Conservation (phyloP, 306 rosid species). For the Corylus americana region DNA sequence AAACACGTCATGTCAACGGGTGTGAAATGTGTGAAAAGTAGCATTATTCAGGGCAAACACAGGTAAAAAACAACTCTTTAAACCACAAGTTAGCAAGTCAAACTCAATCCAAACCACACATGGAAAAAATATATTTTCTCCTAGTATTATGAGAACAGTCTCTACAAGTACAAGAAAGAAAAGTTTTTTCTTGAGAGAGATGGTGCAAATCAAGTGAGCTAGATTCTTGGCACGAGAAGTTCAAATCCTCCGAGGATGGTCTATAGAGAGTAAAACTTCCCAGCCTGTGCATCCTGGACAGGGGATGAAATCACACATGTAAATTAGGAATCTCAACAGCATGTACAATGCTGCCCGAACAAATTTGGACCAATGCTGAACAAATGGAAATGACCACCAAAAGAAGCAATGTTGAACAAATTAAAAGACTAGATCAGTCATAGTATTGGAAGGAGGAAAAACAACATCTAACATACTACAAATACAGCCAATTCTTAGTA, state of each 20-base stretch:
- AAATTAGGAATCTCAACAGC: background rate
- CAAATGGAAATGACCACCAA: background rate
- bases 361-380: background rate
- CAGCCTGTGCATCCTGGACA: background rate
- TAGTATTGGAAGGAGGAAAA: background rate
- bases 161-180: no score
- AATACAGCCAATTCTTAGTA: background rate
- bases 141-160: no score
- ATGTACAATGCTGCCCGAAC: background rate
- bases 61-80: background rate
- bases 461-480: background rate
- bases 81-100: background rate
- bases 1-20: no score
- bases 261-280: background rate
- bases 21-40: no score
- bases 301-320: background rate
- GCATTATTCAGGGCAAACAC: no score
- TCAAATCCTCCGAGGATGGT: background rate
- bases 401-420: background rate
- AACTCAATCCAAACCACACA: background rate
- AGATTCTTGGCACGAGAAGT: background rate
- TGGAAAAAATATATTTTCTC: no score
- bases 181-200: no score
- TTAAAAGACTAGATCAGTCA: background rate
- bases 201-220: background rate